Evolutionary conservation across 495 filamentous ascomycete species (phyloP).

Genomic region (Haplographium delicatum): DNA sequence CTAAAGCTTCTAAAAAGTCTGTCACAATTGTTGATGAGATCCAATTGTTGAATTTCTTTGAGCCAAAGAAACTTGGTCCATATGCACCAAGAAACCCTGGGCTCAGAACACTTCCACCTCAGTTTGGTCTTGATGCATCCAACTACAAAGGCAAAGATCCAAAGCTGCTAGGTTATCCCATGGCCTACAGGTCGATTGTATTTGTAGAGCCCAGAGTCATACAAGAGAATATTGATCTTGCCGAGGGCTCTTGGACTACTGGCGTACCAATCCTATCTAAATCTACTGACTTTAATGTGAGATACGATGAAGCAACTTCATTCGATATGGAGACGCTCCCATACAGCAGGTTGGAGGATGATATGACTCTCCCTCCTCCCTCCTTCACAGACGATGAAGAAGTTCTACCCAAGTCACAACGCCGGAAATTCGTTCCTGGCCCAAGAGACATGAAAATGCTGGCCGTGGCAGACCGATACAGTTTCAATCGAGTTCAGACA

Average conservation of each 20-base stretch:
- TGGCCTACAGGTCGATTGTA: background rate
- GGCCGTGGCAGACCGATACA: background rate
- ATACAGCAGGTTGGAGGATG: conserved; percentile 25
- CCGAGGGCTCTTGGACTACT: conserved; percentile 7
- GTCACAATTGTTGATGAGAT: conserved; percentile 1
- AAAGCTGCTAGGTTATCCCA: background rate
- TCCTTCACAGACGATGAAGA: background rate
- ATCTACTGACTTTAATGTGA: background rate
- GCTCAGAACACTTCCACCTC: conserved; percentile 7
- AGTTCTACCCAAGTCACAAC: background rate
- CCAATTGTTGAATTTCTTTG: conserved; percentile 11
- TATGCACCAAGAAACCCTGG: conserved; percentile 12
- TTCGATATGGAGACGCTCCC: conserved; percentile 38
- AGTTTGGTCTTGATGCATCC: conserved; percentile 11
- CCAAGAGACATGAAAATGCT: background rate
- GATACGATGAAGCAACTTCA: conserved; percentile 8
- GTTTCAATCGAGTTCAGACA: conserved; percentile 10
- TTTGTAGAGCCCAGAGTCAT: background rate
- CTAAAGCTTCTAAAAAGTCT: background rate
- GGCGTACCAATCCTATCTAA: background rate
- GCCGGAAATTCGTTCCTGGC: background rate
- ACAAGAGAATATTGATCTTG: background rate
- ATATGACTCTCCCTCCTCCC: conserved; percentile 13
- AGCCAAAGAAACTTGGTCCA: conserved; percentile 12
- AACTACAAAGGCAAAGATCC: background rate